These are phyloP conservation scores for Exophiala sp. DNA, from an alignment of 2,329 filamentous ascomycete genomes.

Conservation along the genomic window DNA sequence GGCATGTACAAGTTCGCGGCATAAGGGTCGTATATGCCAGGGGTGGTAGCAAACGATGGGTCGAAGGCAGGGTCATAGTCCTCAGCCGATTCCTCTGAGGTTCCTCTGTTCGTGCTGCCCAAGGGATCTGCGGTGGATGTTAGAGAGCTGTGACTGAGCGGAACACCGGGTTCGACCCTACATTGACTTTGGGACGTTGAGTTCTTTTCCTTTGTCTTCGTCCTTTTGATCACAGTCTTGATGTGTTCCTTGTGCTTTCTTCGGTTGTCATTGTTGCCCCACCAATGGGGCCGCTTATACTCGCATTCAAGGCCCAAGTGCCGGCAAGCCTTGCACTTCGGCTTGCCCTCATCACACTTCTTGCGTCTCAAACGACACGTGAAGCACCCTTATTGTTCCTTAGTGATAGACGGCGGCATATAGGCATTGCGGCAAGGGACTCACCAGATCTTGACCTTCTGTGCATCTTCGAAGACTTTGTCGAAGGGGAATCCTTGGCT, in stretches of 20 bases:
- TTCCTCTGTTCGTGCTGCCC: conserved; percentile 47
- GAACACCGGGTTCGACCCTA: conserved; percentile 1
- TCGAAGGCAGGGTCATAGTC: conserved; percentile 61
- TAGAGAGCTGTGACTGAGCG: neutral
- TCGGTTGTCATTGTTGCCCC: conserved; percentile 85
- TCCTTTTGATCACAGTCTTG: conserved; percentile 96
- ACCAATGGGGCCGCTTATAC: conserved; percentile 96
- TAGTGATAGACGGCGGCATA: conserved; percentile 1
- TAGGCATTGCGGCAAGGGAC: conserved; percentile 35
- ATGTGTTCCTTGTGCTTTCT: conserved; percentile 86
- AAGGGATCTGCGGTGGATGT: conserved; percentile 13
- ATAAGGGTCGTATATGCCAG: conserved; percentile 38
- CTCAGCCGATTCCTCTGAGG: conserved; percentile 74
- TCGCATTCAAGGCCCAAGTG: conserved; percentile 81
- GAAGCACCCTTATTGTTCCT: conserved; percentile 51
- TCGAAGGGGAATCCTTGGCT: conserved; percentile 32
- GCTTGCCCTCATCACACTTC: conserved; percentile 64
- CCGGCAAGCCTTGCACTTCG: conserved; percentile 58
- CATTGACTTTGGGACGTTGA: conserved; percentile 43
- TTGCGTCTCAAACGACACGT: conserved; percentile 62
- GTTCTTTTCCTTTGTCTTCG: conserved; percentile 85
- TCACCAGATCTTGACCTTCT: conserved; percentile 88
- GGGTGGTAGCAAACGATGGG: conserved; percentile 52
- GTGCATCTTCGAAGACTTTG: conserved; percentile 69
- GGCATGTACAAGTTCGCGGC: conserved; percentile 48